These are phyloP conservation scores for Dissophora globulifera DNA, from an alignment of 192 early-diverging fungal genomes.

Conservation along the genomic window DNA sequence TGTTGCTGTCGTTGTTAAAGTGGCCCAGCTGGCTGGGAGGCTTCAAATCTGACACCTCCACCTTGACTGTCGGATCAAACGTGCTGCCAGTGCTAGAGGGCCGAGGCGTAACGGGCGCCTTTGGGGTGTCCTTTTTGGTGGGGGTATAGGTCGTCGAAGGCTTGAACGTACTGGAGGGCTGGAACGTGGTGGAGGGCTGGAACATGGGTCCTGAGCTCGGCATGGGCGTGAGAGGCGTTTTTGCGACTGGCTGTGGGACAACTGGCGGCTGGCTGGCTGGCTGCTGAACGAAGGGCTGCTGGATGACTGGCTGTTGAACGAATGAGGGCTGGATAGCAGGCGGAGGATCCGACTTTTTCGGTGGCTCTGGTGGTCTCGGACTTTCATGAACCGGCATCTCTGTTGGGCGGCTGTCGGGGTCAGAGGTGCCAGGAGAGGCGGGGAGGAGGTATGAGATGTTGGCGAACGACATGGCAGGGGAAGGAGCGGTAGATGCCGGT, in stretches of 20 bases:
- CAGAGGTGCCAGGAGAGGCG: constrained; percentile 27
- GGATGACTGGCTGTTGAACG: constrained; percentile 4
- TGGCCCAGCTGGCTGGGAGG: neutral
- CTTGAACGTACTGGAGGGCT: constrained; percentile 11
- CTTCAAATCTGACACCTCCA: constrained; percentile 30
- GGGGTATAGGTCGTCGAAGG: constrained; percentile 34
- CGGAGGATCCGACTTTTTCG: neutral
- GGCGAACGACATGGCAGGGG: constrained; percentile 36
- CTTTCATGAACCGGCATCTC: constrained; percentile 1
- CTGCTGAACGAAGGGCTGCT: too few species aligned
- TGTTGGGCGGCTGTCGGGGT: constrained; percentile 18
- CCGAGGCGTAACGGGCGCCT: constrained; percentile 4
- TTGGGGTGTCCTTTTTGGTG: constrained; percentile 29
- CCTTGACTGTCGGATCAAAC: constrained; percentile 36
- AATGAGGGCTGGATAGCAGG: neutral
- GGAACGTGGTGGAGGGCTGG: constrained; percentile 1
- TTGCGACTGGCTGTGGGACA: neutral
- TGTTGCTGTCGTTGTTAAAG: neutral
- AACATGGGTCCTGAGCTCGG: constrained; percentile 8
- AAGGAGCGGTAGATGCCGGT: constrained; percentile 10
- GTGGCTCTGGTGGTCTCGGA: neutral
- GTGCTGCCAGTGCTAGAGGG: neutral
- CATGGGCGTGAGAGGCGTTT: constrained; percentile 8
- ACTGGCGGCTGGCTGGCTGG: neutral
- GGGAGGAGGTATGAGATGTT: constrained; percentile 33